Evolutionary conservation across 768 basidiomycete genomes (phyloP).

Genomic region (Guyanaporus albipodus): DNA sequence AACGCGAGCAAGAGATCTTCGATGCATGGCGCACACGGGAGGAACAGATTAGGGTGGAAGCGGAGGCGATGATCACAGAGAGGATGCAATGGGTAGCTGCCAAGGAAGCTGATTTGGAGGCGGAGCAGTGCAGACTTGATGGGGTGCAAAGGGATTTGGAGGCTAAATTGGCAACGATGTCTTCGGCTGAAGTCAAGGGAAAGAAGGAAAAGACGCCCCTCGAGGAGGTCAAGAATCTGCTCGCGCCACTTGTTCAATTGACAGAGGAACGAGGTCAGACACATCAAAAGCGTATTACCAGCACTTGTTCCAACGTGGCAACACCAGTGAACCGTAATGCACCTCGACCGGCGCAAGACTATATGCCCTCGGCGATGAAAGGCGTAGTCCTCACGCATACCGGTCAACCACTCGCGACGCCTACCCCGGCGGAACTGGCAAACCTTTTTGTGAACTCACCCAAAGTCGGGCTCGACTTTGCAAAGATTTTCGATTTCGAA

Average conservation of each 20-base stretch:
- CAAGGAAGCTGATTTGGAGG: slow-evolving; percentile 50
- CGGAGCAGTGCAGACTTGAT: slow-evolving; percentile 48
- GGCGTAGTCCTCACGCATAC: slow-evolving; percentile 78
- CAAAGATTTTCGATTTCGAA: slow-evolving; percentile 71
- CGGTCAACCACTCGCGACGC: slow-evolving; percentile 70
- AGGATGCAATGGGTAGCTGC: slow-evolving; percentile 45
- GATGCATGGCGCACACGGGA: slow-evolving; percentile 57
- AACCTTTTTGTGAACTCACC: slow-evolving; percentile 68
- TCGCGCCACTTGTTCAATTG: slow-evolving; percentile 46
- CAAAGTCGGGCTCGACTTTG: slow-evolving; percentile 68
- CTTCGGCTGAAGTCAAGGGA: slow-evolving; percentile 37
- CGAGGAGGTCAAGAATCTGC: slow-evolving; percentile 73
- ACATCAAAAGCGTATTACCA: slow-evolving; percentile 17
- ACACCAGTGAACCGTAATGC: slow-evolving; percentile 49
- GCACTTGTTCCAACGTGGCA: slow-evolving; percentile 30
- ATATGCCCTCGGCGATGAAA: slow-evolving; percentile 57
- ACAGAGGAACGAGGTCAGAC: slow-evolving; percentile 26
- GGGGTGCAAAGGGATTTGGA: slow-evolving; percentile 48
- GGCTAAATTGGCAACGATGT: slow-evolving; percentile 40
- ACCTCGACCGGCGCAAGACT: slow-evolving; percentile 26
- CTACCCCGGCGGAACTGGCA: slow-evolving; percentile 60
- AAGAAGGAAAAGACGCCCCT: slow-evolving; percentile 56
- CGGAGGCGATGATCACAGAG: slow-evolving; percentile 37
- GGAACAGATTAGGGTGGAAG: slow-evolving; percentile 47
- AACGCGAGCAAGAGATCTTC: slow-evolving; percentile 59